Evolutionary conservation across 352 stramenopile species (phyloP).

Genomic region (Globisporangium camurandrum): DNA sequence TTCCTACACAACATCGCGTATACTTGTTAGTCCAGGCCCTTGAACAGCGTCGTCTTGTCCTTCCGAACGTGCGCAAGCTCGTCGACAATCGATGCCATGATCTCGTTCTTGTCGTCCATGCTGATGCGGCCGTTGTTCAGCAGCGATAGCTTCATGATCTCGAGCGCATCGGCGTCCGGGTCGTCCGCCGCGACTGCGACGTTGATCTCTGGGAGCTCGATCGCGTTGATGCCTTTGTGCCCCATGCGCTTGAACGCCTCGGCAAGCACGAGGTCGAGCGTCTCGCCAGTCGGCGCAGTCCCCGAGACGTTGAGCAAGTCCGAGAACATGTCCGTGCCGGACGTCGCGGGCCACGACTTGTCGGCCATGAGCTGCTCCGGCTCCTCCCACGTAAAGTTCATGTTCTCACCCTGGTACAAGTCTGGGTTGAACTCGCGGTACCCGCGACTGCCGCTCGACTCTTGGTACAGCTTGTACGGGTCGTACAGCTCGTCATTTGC

Average conservation of each 20-base stretch:
- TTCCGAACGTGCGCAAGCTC: conserved; percentile 76
- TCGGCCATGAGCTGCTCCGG: conserved; percentile 81
- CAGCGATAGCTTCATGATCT: conserved; percentile 87
- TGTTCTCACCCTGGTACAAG: conserved; percentile 35
- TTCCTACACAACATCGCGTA: no score
- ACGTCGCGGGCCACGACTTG: conserved; percentile 82
- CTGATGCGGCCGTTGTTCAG: conserved; percentile 84
- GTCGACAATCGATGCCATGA: conserved; percentile 74
- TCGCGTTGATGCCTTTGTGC: conserved; percentile 63
- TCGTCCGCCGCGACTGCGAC: conserved; percentile 58
- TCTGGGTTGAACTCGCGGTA: conserved; percentile 81
- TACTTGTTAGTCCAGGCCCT: conserved; percentile 59
- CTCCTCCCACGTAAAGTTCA: conserved; percentile 64
- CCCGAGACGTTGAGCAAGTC: conserved; percentile 77
- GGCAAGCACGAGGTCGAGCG: conserved; percentile 56
- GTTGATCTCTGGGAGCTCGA: conserved; percentile 67
- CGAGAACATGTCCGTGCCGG: conserved; percentile 67
- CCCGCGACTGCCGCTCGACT: conserved; percentile 50
- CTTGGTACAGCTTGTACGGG: conserved; percentile 78
- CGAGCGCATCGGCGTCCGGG: conserved; percentile 70
- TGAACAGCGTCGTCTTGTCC: conserved; percentile 83
- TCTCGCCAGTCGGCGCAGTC: conserved; percentile 44
- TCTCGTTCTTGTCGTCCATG: conserved; percentile 87
- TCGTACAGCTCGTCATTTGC: conserved; percentile 52
- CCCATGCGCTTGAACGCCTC: conserved; percentile 72